Evolutionary conservation across 2,329 filamentous ascomycete genomes (phyloP), one percentile per base, ranked within the genome.

Genomic region (Colletotrichum nymphaeae): DNA sequence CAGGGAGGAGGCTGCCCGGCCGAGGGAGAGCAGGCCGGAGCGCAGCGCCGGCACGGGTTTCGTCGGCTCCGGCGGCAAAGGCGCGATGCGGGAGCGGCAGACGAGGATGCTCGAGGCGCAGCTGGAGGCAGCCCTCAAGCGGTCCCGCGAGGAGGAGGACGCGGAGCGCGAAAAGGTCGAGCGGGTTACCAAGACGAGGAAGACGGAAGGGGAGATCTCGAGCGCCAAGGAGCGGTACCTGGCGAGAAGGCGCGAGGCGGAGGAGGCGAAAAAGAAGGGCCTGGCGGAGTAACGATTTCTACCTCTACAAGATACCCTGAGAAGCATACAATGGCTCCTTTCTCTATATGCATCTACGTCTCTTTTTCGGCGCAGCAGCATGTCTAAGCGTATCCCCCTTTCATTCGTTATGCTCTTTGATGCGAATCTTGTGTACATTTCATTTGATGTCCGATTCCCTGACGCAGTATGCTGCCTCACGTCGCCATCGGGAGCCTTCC

Each of bases 221-320:
- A 93, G 93, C 78, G 94, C 94, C 1, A 94, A 91, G 81, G 94
- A 95, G 83, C 87, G 94, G 76, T 97, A 95, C 81, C 85, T 97
- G 67, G 93, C 93, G 68, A 87, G 94, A 79, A 96, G 95, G 84
- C 88, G 86, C 78, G 93, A 93, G 71, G 93, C 92, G 1, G 93
- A 93, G 74, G 92, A 93, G 79, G 92, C 88, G 12, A 91, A 91
- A 82, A 90, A 87, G 79, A 87, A 85, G 73, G 85, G 82, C 9
- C 75, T 76, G 19, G 81, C 72, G 22, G 79, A 79, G 74, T 75
- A 77, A 74, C 64, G 28, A 22, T 32, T 35, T 63, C 65, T 35
- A 63, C 37, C 37, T 42, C 37, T 49, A 59, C 53, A 74, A 56
- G 78, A 82, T 82, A 81, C 80, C 79, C 78, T 73, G 73, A 67